phyloP scores from a whole-genome alignment of 345 rosid genomes.

The Citrus glauca region DNA sequence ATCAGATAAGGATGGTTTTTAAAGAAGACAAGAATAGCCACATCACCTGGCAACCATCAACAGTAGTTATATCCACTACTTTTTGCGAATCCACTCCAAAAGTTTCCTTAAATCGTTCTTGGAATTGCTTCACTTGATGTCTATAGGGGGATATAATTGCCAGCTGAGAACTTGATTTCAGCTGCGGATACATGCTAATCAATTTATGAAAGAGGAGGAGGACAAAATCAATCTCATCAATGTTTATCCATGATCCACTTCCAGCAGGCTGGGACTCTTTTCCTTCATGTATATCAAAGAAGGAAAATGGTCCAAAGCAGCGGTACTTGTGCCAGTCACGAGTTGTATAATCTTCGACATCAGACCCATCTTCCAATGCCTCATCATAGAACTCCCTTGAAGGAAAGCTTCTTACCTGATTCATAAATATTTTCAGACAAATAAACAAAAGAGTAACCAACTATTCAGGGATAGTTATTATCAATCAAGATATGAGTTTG shows the following conservation, averaged over 20 bases:
- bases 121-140: conserved; percentile 84
- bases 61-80: conserved; percentile 81
- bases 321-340: conserved; percentile 79
- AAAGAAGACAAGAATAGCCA: neutral
- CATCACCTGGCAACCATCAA: conserved; percentile 95
- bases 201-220: conserved; percentile 74
- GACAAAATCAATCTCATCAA: conserved; percentile 82
- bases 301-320: conserved; percentile 92
- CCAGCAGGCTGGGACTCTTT: conserved; percentile 82
- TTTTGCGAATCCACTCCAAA: conserved; percentile 72
- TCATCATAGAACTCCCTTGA: conserved; percentile 76
- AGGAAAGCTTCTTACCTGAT: conserved; percentile 88
- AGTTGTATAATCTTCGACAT: conserved; percentile 55
- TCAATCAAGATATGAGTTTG: neutral
- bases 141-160: conserved; percentile 91
- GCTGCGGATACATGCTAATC: conserved; percentile 65
- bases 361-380: conserved; percentile 79
- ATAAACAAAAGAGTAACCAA: neutral
- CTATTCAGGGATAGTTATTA: neutral
- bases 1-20: neutral
- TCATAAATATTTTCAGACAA: neutral
- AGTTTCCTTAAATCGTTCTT: conserved; percentile 67
- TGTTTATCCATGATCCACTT: conserved; percentile 78
- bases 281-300: conserved; percentile 83
- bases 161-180: conserved; percentile 83